Conservation (phyloP, 2,329 filamentous ascomycete species). For the Acarospora socialis region DNA sequence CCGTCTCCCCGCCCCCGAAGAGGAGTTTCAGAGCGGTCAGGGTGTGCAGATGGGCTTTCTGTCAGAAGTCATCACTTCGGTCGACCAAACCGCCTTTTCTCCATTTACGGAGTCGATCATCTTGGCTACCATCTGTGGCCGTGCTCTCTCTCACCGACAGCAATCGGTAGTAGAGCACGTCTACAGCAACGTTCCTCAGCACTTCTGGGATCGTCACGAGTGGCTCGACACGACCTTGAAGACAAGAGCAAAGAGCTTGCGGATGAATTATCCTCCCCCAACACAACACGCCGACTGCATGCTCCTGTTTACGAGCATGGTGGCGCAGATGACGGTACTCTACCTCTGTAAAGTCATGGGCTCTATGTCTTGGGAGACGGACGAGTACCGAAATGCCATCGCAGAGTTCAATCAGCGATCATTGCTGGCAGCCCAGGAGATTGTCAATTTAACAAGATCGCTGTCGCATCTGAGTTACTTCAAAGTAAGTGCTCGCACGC, state of each 20-base stretch:
- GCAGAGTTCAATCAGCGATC: conserved; percentile 10
- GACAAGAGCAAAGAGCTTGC: conserved; percentile 11
- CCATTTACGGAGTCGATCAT: conserved; percentile 23
- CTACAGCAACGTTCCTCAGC: conserved; percentile 10
- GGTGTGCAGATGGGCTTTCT: conserved; percentile 19
- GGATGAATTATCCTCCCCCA: conserved; percentile 11
- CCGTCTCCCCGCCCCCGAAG: conserved; percentile 23
- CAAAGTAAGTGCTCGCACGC: conserved; percentile 6
- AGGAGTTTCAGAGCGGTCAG: conserved; percentile 23
- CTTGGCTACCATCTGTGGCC: conserved; percentile 19
- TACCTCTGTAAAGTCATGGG: conserved; percentile 13
- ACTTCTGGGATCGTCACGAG: conserved; percentile 11
- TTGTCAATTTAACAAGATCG: conserved; percentile 9
- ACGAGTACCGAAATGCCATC: conserved; percentile 5
- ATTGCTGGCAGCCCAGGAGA: conserved; percentile 11
- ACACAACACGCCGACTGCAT: conserved; percentile 11
- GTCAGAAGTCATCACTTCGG: conserved; percentile 17
- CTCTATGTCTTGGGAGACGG: too few species aligned
- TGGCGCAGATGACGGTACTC: conserved; percentile 12
- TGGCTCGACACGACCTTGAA: conserved; percentile 14
- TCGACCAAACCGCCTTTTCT: conserved; percentile 13
- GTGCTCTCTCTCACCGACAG: conserved; percentile 13
- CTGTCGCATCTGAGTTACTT: conserved; percentile 11
- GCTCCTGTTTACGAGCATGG: conserved; percentile 14
- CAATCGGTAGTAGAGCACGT: conserved; percentile 10